A percentile compares a stretch with the other conserved stretches of the same genome.
Conservation (phyloP, 352 stramenopile genomes). For the Phytophthora pistaciae region DNA sequence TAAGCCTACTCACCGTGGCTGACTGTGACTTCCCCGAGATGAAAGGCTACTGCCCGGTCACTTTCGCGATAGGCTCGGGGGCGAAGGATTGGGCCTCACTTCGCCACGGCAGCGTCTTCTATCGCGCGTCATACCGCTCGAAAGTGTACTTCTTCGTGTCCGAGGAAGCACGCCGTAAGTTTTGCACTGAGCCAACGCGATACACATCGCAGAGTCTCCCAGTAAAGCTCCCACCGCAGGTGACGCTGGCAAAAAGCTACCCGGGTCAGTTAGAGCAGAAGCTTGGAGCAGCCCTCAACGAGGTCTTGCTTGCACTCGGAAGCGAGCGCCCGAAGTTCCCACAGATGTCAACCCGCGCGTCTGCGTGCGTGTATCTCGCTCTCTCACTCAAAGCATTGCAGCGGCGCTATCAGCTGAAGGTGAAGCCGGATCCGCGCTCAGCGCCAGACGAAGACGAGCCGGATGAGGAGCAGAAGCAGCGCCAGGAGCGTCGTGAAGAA, state of each 20-base stretch:
- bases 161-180: slow-evolving; percentile 52
- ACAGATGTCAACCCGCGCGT: slow-evolving; percentile 40
- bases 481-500: slow-evolving; percentile 26
- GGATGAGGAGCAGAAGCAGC: slow-evolving; percentile 34
- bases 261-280: slow-evolving; percentile 71
- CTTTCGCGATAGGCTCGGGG: slow-evolving; percentile 52
- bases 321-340: slow-evolving; percentile 71
- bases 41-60: slow-evolving; percentile 82
- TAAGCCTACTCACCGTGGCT: slow-evolving; percentile 66
- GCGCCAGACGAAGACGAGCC: slow-evolving; percentile 32
- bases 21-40: slow-evolving; percentile 80
- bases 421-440: slow-evolving; percentile 25
- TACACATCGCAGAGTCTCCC: slow-evolving; percentile 58
- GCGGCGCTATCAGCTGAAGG: slow-evolving; percentile 26
- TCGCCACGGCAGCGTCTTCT: slow-evolving; percentile 60
- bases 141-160: slow-evolving; percentile 73
- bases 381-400: slow-evolving; percentile 60
- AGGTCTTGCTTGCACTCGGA: slow-evolving; percentile 63
- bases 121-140: slow-evolving; percentile 62
- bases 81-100: slow-evolving; percentile 50
- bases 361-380: slow-evolving; percentile 66
- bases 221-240: slow-evolving; percentile 70
- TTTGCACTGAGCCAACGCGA: slow-evolving; percentile 54
- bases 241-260: slow-evolving; percentile 61
- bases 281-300: slow-evolving; percentile 65